A percentile compares a stretch with the other conserved stretches of the same genome.
Conservation (phyloP, 2,329 filamentous ascomycete genomes). For the Aspergillus carbonarius region DNA sequence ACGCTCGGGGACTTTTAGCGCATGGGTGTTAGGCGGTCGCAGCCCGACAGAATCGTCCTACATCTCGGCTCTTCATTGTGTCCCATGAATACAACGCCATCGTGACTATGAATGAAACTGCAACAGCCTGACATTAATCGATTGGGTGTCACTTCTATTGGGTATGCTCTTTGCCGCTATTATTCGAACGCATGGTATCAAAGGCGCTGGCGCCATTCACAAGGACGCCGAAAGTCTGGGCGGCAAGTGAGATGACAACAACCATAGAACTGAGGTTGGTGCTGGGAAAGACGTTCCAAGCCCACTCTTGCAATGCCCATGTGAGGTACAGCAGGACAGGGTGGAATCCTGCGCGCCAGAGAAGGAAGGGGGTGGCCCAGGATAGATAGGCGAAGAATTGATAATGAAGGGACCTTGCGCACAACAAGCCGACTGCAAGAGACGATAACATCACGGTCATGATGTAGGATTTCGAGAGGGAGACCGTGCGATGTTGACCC, state of each 20-base stretch:
- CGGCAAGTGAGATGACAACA: slow-evolving; percentile 69
- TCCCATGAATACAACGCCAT: not conserved
- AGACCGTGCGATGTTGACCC: slow-evolving; percentile 57
- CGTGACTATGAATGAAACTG: not conserved
- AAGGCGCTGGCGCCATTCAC: slow-evolving; percentile 34
- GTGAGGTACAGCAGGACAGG: slow-evolving; percentile 65
- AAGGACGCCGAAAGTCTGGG: slow-evolving; percentile 65
- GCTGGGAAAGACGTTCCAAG: slow-evolving; percentile 94
- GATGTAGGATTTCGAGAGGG: slow-evolving; percentile 69
- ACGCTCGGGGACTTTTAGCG: not conserved
- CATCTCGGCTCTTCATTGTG: not conserved
- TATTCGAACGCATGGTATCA: slow-evolving; percentile 18
- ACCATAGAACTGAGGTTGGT: slow-evolving; percentile 61
- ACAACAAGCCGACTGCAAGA: slow-evolving; percentile 76
- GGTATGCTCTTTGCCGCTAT: slow-evolving; percentile 20
- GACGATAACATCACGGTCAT: slow-evolving; percentile 74
- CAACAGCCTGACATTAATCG: not conserved
- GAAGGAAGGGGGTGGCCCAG: slow-evolving; percentile 82
- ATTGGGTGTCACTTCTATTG: slow-evolving; percentile 18
- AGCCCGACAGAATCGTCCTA: not conserved
- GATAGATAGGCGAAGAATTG: slow-evolving; percentile 92
- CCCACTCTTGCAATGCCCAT: slow-evolving; percentile 83
- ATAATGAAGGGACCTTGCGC: slow-evolving; percentile 86
- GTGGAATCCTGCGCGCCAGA: slow-evolving; percentile 74
- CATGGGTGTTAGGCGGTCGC: not conserved